Evolutionary conservation across 257 asterid genomes (phyloP), one percentile per base, ranked within the genome.

Genomic region (Orobanche coerulescens): DNA sequence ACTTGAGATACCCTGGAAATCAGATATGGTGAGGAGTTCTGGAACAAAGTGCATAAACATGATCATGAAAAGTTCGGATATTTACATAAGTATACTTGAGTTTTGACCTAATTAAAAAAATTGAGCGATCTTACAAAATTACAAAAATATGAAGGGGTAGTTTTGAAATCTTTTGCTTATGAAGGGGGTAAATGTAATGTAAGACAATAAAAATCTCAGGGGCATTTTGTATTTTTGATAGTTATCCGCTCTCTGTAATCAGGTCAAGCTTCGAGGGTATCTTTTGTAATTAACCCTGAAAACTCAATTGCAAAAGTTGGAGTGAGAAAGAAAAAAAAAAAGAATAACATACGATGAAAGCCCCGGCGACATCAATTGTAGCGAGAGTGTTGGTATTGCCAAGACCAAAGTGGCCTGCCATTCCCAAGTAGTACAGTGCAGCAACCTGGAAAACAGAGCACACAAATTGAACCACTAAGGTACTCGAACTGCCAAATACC

Each of bases 381-480:
- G 97, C 97, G 8, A 90, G 87, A 26, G 91, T 87, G 77, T 90
- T 90, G 72, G 96, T 87, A 78, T 90, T 90, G 18, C 97, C 97
- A 18, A 90, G 94, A 66, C 91, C 91, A 73, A 81, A 90, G 69
- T 90, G 97, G 68, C 97, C 97, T 0, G 88, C 81, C 95, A 90
- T 83, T 70, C 96, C 97, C 74, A 90, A 49, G 72, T 73, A 85
- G 73, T 81, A 87, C 12, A 90, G 73, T 20, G 94, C 84, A 70
- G 87, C 84, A 52, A 87, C 94, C 97, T 90, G 59, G 61, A 66
- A 73, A 33, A 22, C 18, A 20, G 8, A 66, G 37, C 31, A 67
- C 23, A 13, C 54, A 26, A 68, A 25, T 20, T 54, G 23, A 57
- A 23, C 36, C 25, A 44, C 16, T 48, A 13, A 7, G 56, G 57